Evolutionary conservation across 1,284 basidiomycete species (phyloP), one percentile per base, ranked within the genome.

Genomic region (Trametes polyzona): DNA sequence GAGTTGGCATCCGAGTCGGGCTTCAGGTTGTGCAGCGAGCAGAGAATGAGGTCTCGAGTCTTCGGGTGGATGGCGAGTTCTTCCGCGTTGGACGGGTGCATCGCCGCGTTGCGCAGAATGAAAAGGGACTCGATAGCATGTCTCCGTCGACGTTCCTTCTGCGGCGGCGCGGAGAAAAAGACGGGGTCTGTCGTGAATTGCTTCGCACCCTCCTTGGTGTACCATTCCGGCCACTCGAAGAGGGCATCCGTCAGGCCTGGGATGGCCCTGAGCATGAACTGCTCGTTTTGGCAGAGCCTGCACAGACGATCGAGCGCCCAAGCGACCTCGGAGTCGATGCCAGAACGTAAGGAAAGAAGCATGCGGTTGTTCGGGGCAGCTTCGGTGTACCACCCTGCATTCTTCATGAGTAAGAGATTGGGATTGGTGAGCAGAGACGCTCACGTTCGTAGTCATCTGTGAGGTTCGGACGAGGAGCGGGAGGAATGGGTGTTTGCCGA

Each of bases 221-320:
- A 92, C 88, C 88, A 92, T 63, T 88, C 83, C 11, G 92, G 87
- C 86, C 90, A 89, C 65, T 89, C 87, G 65, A 93, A 87, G 17
- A 95, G 77, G 6, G 85, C 87, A 64, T 93, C 90, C 24, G 87
- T 83, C 35, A 94, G 76, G 4, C 90, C 90, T 0, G 90, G 88
- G 46, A 92, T 84, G 39, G 77, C 76, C 49, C 76, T 78, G 54
- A 95, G 78, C 50, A 82, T 70, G 69, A 93, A 91, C 51, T 85
- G 78, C 52, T 93, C 90, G 72, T 86, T 91, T 67, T 79, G 79
- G 62, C 85, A 88, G n/a, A 92, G 76, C 23, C 88, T 82, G 64
- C 87, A 85, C 11, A 95, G 80, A 49, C 90, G 84, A 65, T 91
- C 86, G 46, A 95, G 79, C 12, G 92, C 88, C 89, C 92, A 95